phyloP scores from a whole-genome alignment of 2,329 filamentous ascomycete species.

The Teratosphaeriaceae sp. region DNA sequence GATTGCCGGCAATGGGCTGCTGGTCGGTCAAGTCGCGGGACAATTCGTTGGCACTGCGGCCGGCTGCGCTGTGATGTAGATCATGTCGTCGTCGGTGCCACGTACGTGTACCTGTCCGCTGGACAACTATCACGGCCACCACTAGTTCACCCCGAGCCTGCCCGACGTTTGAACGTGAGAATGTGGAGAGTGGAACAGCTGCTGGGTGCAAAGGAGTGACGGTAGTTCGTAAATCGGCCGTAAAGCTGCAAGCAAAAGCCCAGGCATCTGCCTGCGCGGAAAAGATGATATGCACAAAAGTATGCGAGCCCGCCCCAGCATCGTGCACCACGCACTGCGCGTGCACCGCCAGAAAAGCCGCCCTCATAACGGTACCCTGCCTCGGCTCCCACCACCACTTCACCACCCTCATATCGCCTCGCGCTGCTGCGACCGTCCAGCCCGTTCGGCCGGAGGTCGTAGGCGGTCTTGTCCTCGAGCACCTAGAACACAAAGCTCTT shows the following conservation, averaged over 20 bases:
- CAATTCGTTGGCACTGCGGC: no score
- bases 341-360: not conserved
- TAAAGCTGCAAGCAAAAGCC: not conserved
- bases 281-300: conserved; percentile 2
- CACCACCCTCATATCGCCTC: not conserved
- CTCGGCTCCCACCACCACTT: not conserved
- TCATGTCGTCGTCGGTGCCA: no score
- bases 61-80: no score
- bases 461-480: not conserved
- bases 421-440: not conserved
- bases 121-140: no score
- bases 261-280: not conserved
- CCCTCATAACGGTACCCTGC: not conserved
- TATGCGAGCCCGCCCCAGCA: not conserved
- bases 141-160: no score
- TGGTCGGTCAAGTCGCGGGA: no score
- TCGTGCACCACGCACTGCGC: conserved; percentile 1
- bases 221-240: not conserved
- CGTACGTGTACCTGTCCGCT: no score
- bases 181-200: not conserved
- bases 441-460: not conserved
- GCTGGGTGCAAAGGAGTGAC: not conserved
- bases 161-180: no score
- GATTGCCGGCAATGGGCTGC: no score
- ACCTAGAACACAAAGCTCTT: conserved; percentile 56